These are phyloP conservation scores for Hypomontagnella submonticulosa DNA, from an alignment of 495 filamentous ascomycete genomes.

Conservation along the genomic window DNA sequence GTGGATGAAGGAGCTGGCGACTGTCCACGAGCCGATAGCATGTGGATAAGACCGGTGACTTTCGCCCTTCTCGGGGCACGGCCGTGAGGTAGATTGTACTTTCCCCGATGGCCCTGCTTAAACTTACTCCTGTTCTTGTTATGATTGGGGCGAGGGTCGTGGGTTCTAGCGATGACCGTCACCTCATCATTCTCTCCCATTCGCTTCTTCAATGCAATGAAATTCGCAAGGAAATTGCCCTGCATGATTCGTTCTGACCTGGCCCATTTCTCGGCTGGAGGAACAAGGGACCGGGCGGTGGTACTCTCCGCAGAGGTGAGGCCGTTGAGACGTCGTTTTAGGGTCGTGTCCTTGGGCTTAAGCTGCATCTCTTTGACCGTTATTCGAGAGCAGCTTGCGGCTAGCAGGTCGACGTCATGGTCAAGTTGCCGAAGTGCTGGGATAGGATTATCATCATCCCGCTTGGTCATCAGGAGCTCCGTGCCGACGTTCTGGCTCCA, in stretches of 20 bases:
- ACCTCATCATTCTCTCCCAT: conserved; percentile 67
- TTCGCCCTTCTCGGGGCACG: conserved; percentile 13
- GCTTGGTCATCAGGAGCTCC: conserved; percentile 74
- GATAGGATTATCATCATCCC: conserved; percentile 52
- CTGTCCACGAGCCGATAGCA: conserved; percentile 20
- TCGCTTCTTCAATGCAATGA: conserved; percentile 61
- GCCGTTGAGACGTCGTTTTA: conserved; percentile 15
- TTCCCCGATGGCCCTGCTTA: conserved; percentile 43
- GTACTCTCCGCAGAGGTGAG: conserved; percentile 2
- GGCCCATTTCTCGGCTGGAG: conserved; percentile 37
- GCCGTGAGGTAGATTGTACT: conserved; percentile 22
- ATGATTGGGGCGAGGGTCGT: conserved; percentile 51
- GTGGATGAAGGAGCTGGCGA: not conserved
- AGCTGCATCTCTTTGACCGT: conserved; percentile 52
- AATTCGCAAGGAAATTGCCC: conserved; percentile 57
- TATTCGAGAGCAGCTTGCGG: conserved; percentile 64
- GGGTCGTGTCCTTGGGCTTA: conserved; percentile 37
- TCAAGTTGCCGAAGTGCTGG: conserved; percentile 56
- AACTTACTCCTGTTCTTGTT: conserved; percentile 43
- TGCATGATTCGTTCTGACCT: conserved; percentile 49
- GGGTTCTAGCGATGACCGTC: conserved; percentile 54
- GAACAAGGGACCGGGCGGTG: conserved; percentile 24
- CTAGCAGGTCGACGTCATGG: conserved; percentile 69
- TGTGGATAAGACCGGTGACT: conserved; percentile 15
- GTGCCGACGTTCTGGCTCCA: conserved; percentile 86